A percentile compares a stretch with the other conserved stretches of the same genome.
These are phyloP conservation scores for Myxozyma neotropica DNA, from an alignment of 805 yeast species.

Conservation along the genomic window DNA sequence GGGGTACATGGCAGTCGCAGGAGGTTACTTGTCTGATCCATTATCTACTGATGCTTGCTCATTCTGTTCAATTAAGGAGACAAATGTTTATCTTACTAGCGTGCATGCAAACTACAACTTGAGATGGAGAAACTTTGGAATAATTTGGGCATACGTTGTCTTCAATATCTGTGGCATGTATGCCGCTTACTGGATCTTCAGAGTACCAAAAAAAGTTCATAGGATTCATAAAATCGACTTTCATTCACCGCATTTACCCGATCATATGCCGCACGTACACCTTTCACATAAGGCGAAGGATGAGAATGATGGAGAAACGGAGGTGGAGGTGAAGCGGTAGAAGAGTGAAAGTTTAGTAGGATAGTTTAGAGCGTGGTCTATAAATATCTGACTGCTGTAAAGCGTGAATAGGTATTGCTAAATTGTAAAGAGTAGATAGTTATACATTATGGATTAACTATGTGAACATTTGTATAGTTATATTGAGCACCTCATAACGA, in stretches of 20 bases:
- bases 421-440: too few species aligned
- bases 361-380: too few species aligned
- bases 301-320: background rate
- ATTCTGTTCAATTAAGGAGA: slow-evolving; percentile 40
- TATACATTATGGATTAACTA: too few species aligned
- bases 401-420: too few species aligned
- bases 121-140: slow-evolving; percentile 70
- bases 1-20: slow-evolving; percentile 46
- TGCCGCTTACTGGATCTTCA: slow-evolving; percentile 43
- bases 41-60: slow-evolving; percentile 55
- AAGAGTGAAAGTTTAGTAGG: too few species aligned
- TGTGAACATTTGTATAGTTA: too few species aligned
- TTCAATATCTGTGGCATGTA: slow-evolving; percentile 47
- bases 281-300: background rate
- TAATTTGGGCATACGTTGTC: slow-evolving; percentile 51
- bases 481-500: too few species aligned
- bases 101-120: slow-evolving; percentile 48
- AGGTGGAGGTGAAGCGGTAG: too few species aligned
- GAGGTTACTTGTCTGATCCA: slow-evolving; percentile 62
- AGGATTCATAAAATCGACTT: background rate
- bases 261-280: background rate
- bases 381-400: too few species aligned
- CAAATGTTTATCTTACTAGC: slow-evolving; percentile 37
- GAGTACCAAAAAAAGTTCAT: slow-evolving; percentile 30
- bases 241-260: slow-evolving; percentile 1